Evolutionary conservation across 306 rosid genomes (phyloP), one percentile per base, ranked within the genome.

Genomic region (Delonix regia): DNA sequence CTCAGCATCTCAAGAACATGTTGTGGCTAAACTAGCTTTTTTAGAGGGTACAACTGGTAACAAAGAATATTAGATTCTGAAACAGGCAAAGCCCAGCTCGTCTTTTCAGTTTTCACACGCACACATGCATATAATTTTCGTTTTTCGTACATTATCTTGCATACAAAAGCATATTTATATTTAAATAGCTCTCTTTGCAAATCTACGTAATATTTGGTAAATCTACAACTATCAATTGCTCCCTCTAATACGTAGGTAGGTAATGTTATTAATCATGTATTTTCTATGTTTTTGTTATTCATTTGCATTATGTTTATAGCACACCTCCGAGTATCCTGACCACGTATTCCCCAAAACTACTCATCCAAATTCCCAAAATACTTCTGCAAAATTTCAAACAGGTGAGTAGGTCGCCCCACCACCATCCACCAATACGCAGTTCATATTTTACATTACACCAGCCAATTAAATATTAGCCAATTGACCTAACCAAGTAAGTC

Each of bases 291-390:
- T 60, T 38, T 52, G n/a, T 41, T 27, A 41, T 49, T 27, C 81
- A 61, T 69, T 71, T 45, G n/a, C 75, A 55, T 48, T 60, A 55
- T 14, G 14, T 68, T 80, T 28, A 80, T 42, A 64, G 49, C 36
- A 30, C 27, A 48, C 13, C 38, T 51, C 68, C 30, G 0, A 79
- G 33, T 11, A 74, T 45, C 49, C 18, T 22, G 41, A 9, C 14
- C 12, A 22, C 47, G 30, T 22, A 47, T n/a, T 57, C 24, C 66
- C 41, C 64, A 45, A 57, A 72, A 19, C 42, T 24, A 38, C 59
- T 51, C 83, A 63, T 57, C 55, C 68, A 69, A 47, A 45, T 27
- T 69, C 62, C 62, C 21, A 49, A 60, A 55, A 27, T 55, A 7
- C 62, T 21, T 22, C 61, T 55, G 62, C 62, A 55, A 55, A 55